Base-by-base conservation (phyloP, 306 rosid genomes). In the Echinosophora koreensis region DNA sequence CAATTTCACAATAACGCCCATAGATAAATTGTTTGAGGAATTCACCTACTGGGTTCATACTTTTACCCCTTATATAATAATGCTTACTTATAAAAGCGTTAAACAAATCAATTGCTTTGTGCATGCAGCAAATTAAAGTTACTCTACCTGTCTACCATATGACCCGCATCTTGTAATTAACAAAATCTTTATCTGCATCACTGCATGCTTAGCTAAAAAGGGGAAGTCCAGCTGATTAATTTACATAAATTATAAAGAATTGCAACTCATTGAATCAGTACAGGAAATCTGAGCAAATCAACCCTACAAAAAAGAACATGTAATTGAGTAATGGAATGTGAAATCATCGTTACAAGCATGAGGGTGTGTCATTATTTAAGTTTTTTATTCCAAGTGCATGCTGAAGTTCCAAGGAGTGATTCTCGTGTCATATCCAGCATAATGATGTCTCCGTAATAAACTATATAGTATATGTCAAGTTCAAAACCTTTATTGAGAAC, bases 381-480 rank as follows among this genome's bases (percentile, higher is more conserved):
- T 6, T 12, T 64, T 27, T 42, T 46, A 57, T 62, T 75, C 80
- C 22, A 63, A 50, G 10, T 75, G 37, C 55, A 60, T 35, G 64
- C 64, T 37, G 51, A 17, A 34, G 3, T 9, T 7, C 5, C 0
- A 56, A 32, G 69, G 74, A 11, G 32, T 77, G 60, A 4, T 16
- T 46, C 76, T 57, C 30, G 35, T 47, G 80, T 66, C 14, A 56
- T 59, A 37, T 51, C 8, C 13, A n/a, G 12, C 73, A 81, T 81
- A 44, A 81, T 75, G 67, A 30, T 76, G 81, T 75, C 58, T 51
- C 1, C 13, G 9, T 30, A 38, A 55, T 37, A 27, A 79, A 28
- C 30, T n/a, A 12, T 11, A n/a, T 17, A 28, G 14, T n/a, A 12
- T 11, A n/a, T 17, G 12, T 44, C 0, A 6, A 2, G 70, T 41